Evolutionary conservation across 305 asterid species (phyloP), one percentile per base, ranked within the genome.

Genomic region (Rubia peregrina): DNA sequence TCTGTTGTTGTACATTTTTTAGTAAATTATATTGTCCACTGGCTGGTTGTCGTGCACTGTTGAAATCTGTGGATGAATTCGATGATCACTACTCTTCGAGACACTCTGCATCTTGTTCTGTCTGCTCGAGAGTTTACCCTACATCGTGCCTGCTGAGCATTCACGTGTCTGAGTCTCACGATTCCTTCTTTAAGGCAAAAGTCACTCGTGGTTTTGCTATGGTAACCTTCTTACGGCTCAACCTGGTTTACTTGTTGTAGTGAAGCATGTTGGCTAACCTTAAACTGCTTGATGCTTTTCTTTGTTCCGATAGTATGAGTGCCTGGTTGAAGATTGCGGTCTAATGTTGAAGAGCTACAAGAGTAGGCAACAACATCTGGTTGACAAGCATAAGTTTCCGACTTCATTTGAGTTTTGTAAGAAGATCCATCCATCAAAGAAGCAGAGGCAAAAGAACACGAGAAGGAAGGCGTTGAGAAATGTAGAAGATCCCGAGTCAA

Each of bases 261-360:
- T 49, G 24, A 19, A 57, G 12, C 67, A 17, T 26, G 38, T 7
- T 38, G n/a, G 24, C 21, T 33, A 1, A 10, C 3, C 3, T 66
- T 19, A 16, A 13, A 43, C 38, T 68, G 22, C 38, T 57, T 48
- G 5, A 3, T 65, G 62, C 19, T 51, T 10, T 38, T 40, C 10
- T 62, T 73, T 66, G 71, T 73, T 75, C 38, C 61, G 68, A 67
- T 73, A 93, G 98, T 94, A 86, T 55, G 97, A 89, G 82, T 94
- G 98, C 85, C 96, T 91, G 36, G 98, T 94, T 68, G 96, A 94
- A 87, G 96, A 96, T 71, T 94, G 98, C 71, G 91, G 83, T 68
- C 81, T 74, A 67, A 91, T 88, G 83, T 84, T 94, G 81, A 94
- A 88, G 82, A 85, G 87, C 83, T 89, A 91, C 87, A 91, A 91